phyloP scores from a whole-genome alignment of 331 rosid species.

The Rhamnella rubrinervis region DNA sequence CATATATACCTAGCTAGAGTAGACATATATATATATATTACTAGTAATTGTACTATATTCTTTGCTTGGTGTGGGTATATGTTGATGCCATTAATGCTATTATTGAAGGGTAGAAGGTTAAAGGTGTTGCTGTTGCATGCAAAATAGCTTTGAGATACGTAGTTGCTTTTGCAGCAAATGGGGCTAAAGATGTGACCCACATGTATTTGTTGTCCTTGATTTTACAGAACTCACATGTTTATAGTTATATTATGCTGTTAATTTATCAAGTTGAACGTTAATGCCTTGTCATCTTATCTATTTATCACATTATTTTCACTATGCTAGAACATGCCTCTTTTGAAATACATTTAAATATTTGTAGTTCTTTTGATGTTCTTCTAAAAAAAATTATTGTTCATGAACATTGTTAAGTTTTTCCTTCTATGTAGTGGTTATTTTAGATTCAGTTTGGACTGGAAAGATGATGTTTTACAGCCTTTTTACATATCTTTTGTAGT shows the following conservation, averaged over 20 bases:
- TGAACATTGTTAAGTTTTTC: too few species aligned
- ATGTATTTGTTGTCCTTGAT: constrained; percentile 48
- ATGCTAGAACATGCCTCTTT: not conserved
- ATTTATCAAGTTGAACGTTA: constrained; percentile 6
- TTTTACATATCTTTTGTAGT: too few species aligned
- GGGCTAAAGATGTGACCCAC: constrained; percentile 96
- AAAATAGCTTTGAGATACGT: constrained; percentile 84
- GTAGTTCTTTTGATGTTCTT: too few species aligned
- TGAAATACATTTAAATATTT: not conserved
- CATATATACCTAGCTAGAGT: too few species aligned
- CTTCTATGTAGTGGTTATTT: too few species aligned
- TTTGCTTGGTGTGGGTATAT: constrained; percentile 99
- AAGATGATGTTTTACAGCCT: too few species aligned
- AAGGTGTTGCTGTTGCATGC: constrained; percentile 82
- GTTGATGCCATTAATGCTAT: constrained; percentile 76
- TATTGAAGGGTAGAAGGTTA: constrained; percentile 82
- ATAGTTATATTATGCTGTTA: constrained; percentile 1
- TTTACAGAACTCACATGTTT: constrained; percentile 11
- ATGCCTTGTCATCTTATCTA: constrained; percentile 10
- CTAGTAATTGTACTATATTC: too few species aligned
- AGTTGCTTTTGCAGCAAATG: constrained; percentile 90
- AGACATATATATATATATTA: too few species aligned
- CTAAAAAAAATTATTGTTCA: too few species aligned
- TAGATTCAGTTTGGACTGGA: too few species aligned
- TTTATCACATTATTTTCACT: not conserved